phyloP scores from a whole-genome alignment of 305 asterid genomes.

The Nicotiana rustica region DNA sequence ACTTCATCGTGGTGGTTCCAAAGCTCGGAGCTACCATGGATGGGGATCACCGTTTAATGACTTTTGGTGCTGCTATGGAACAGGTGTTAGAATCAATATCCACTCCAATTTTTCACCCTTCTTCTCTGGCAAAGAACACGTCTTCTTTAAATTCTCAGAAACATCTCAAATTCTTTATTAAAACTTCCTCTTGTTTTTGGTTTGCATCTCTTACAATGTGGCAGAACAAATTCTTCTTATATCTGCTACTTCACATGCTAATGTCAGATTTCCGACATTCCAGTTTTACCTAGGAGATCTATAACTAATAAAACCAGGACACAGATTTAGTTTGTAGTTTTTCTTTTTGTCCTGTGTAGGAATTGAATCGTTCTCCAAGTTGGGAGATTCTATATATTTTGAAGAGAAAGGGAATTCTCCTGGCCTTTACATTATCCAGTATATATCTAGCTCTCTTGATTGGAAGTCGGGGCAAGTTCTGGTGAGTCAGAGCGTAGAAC shows the following conservation, averaged over 20 bases:
- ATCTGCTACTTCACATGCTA: background rate
- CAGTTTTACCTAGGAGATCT: background rate
- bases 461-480: slow-evolving; percentile 68
- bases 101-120: background rate
- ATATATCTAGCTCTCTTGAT: slow-evolving; percentile 71
- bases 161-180: background rate
- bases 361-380: slow-evolving; percentile 87
- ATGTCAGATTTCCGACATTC: background rate
- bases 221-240: background rate
- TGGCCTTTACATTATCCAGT: slow-evolving; percentile 75
- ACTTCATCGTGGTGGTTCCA: slow-evolving; percentile 70
- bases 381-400: slow-evolving; percentile 96
- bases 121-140: slow-evolving; percentile 17
- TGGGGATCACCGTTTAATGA: slow-evolving; percentile 79
- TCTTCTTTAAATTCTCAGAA: background rate
- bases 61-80: slow-evolving; percentile 98
- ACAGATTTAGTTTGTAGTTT: background rate
- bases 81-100: slow-evolving; percentile 56
- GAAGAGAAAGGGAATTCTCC: slow-evolving; percentile 72
- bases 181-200: background rate
- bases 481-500: slow-evolving; percentile 61
- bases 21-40: slow-evolving; percentile 71
- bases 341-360: slow-evolving; percentile 45
- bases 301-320: background rate
- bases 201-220: background rate